Base-by-base conservation (phyloP, 2,329 filamentous ascomycete species). In the Cladobotryum mycophilum region DNA sequence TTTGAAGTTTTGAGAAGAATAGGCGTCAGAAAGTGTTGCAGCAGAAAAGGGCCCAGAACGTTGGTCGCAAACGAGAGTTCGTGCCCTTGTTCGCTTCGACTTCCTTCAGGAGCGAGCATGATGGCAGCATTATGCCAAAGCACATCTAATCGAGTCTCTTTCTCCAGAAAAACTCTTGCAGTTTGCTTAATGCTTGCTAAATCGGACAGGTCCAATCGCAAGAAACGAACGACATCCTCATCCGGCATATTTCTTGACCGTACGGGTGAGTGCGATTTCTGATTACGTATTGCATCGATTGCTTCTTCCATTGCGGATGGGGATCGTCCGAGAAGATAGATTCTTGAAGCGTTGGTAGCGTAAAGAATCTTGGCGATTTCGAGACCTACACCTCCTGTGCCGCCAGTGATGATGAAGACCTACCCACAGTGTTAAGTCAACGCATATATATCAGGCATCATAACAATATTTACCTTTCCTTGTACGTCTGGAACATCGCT, bases 301-400 rank as follows among this genome's bases (percentile, higher is more conserved):
- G 73, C 72, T 0, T 60, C 47, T 0, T 62, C 58, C n/a, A 67
- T 73, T 53, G 74, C 75, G 3, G 62, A 56, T 17, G 64, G 55
- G 1, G 66, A 70, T 17, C 78, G 73, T 0, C 70, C 71, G 3
- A 76, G 76, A 34, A 80, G 58, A 56, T 80, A 81, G 20, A 82
- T 70, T 9, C 47, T 33, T 3, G 65, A 77, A 14, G 66, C 78
- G 48, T 78, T 75, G 14, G 69, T 70, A 4, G 64, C 60, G 59
- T 81, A 82, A 5, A 83, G 67, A 3, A 81, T 73, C 25, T 69
- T 69, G 35, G 65, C 65, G 2, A 81, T 65, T 51, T 79, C 75
- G 20, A 72, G 69, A 4, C 78, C 79, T 3, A 79, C 65, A 68
- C 65, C 64, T 0, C 58, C 57, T 41, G 63, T 63, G 40, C 59